Evolutionary conservation across 129 eudicot genomes (phyloP).

Genomic region (Chrysanthemum seticuspe): DNA sequence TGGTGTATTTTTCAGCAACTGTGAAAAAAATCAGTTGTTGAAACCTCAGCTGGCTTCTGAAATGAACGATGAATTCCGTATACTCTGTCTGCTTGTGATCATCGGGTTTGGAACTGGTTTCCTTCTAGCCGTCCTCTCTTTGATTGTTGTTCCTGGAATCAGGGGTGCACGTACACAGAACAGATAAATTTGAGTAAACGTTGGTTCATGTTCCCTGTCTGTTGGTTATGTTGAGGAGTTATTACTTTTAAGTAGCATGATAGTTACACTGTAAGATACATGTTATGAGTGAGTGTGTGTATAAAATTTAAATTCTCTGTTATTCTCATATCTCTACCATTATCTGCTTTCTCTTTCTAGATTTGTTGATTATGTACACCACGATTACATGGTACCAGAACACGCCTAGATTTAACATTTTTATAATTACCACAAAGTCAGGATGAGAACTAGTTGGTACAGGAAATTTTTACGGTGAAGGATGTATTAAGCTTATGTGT

Average conservation of each 20-base stretch:
- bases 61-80: not conserved
- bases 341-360: too few species aligned
- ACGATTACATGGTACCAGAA: too few species aligned
- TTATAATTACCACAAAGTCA: too few species aligned
- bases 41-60: not conserved
- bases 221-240: not conserved
- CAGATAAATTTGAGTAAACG: not conserved
- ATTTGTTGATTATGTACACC: too few species aligned
- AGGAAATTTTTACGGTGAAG: too few species aligned
- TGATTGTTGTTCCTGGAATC: not conserved
- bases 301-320: not conserved
- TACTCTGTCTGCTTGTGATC: not conserved
- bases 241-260: not conserved
- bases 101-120: slow-evolving; percentile 8
- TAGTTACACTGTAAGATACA: not conserved
- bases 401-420: too few species aligned
- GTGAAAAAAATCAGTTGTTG: not conserved
- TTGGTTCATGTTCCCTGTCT: not conserved
- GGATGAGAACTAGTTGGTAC: too few species aligned
- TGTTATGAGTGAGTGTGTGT: not conserved
- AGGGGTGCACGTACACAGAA: not conserved
- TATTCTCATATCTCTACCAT: too few species aligned
- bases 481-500: too few species aligned
- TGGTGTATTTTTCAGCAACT: slow-evolving; percentile 6
- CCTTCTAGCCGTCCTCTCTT: not conserved